phyloP scores from a whole-genome alignment of 768 basidiomycete genomes.

The Sarcodon sp. region DNA sequence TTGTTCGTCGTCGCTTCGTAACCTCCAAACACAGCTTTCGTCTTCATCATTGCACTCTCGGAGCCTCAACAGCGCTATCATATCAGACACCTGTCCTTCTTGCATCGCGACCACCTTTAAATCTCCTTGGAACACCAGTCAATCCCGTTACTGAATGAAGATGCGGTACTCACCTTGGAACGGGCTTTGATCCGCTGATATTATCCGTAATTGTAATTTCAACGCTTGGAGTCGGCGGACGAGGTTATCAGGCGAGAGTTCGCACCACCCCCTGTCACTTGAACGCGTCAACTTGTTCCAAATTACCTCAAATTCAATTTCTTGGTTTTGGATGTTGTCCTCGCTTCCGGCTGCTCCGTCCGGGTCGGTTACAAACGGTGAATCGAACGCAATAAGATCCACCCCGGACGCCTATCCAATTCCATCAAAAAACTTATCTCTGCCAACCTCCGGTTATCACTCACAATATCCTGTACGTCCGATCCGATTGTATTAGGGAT shows the following conservation, averaged over 20 bases:
- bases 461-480: background rate
- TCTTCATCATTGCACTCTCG: conserved; percentile 42
- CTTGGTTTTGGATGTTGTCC: conserved; percentile 4
- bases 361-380: conserved; percentile 47
- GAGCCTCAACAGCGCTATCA: conserved; percentile 37
- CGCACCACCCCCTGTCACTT: conserved; percentile 55
- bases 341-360: conserved; percentile 3
- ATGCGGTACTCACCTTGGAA: conserved; percentile 38
- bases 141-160: conserved; percentile 1
- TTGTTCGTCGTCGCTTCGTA: conserved; percentile 37
- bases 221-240: conserved; percentile 40
- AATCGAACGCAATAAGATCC: conserved; percentile 68
- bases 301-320: conserved; percentile 34
- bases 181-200: conserved; percentile 39
- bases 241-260: conserved; percentile 37
- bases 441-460: background rate
- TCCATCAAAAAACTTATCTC: background rate
- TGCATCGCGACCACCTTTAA: conserved; percentile 41
- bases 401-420: conserved; percentile 17
- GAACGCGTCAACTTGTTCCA: conserved; percentile 42
- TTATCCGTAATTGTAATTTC: conserved; percentile 31
- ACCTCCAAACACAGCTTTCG: conserved; percentile 59
- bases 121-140: conserved; percentile 28
- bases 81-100: conserved; percentile 3
- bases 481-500: conserved; percentile 8